These are phyloP conservation scores for Penicillium alfredii DNA, from an alignment of 495 filamentous ascomycete genomes.

Conservation along the genomic window DNA sequence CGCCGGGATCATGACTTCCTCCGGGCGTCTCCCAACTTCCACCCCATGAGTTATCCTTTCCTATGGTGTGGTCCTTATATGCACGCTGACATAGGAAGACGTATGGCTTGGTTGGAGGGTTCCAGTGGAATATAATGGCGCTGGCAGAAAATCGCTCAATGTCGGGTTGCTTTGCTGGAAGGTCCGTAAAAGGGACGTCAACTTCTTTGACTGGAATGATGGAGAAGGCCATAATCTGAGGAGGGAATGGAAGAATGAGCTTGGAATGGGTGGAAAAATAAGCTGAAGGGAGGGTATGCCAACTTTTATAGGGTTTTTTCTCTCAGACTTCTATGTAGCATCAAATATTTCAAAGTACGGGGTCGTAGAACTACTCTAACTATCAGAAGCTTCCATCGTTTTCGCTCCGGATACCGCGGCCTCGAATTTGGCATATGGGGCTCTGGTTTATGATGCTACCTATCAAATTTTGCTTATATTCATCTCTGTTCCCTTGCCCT, in stretches of 20 bases:
- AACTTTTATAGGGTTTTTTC: too few relatives aligned
- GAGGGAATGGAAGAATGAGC: neutral
- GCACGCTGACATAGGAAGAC: slow-evolving; percentile 1
- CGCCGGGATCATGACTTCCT: neutral
- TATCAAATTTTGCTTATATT: too few relatives aligned
- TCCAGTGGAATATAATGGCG: neutral
- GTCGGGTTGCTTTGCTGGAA: slow-evolving; percentile 2
- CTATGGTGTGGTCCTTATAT: neutral
- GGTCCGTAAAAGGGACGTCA: slow-evolving; percentile 1
- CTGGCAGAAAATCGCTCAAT: slow-evolving; percentile 4
- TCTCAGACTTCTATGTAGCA: too few relatives aligned
- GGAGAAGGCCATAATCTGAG: neutral
- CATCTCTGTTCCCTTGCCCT: too few relatives aligned
- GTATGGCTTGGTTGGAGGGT: neutral
- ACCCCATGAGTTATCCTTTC: slow-evolving; percentile 1
- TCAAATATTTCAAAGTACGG: too few relatives aligned
- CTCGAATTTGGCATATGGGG: too few relatives aligned
- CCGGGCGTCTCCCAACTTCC: neutral
- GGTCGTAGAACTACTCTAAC: too few relatives aligned
- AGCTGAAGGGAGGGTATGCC: too few relatives aligned
- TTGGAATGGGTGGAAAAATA: too few relatives aligned
- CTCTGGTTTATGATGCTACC: too few relatives aligned
- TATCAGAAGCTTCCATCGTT: too few relatives aligned
- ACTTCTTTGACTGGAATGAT: slow-evolving; percentile 1
- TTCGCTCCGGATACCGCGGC: too few relatives aligned